Base-by-base conservation (phyloP, 2,329 filamentous ascomycete species). In the Penicillium sp. region DNA sequence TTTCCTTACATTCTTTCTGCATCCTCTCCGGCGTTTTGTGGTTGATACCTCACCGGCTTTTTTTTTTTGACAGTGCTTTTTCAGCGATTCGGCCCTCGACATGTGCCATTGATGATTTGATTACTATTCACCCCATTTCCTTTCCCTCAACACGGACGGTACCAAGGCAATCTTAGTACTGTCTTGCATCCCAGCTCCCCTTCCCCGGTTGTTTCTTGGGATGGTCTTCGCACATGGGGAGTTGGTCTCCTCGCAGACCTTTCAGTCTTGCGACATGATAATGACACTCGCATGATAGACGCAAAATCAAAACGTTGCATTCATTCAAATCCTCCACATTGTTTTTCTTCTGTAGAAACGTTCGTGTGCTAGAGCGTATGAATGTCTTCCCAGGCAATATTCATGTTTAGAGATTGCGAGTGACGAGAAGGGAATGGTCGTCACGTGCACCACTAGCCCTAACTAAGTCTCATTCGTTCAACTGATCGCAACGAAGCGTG, bases 11-110 rank as follows among this genome's bases (percentile, higher is more conserved):
- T 43, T 27, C 29, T 17, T 33, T 33, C 14, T 48, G 51, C 53
- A 56, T 56, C 41, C 38, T 17, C 26, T 20, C 20, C 17, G 51
- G 53, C 53, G 53, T 53, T 52, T 17, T 41, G 28, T 36, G 31
- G 33, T 46, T 49, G 49, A 56, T 53, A 53, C 51, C 51, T 53
- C 25, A 4, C 4, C 25, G 7, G 4, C 14, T 9, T 27, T 27
- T 6, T 6, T n/a, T 27, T 18, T 31, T 28, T 27, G n/a, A 31
- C 29, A 15, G 33, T 30, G 20, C 39, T 38, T 20, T 34, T 41
- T 42, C 32, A 50, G 42, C 44, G 44, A 29, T 14, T 27, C 23
- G 26, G 14, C 2, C 18, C 27, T 25, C 15, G 26, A 7, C 9
- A 18, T 11, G 16, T 25, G 11, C 11, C 21, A 16, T 31, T 6